Base-by-base conservation (phyloP, 495 filamentous ascomycete genomes). In the Hypoxylon lienhwacheense region DNA sequence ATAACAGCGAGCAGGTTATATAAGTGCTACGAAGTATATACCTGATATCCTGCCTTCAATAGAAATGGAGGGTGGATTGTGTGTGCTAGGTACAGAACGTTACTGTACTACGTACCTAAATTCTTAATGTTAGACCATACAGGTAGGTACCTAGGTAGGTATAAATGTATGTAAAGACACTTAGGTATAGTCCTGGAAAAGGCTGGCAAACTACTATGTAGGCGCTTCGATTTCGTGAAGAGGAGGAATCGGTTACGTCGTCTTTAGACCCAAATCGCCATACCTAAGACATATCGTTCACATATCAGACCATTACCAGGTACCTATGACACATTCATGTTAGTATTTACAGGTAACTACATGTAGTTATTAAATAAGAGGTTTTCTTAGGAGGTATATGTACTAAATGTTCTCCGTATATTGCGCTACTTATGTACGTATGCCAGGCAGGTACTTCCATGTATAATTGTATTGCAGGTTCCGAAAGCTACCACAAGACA, bases 171-270 rank as follows among this genome's bases (percentile, higher is more conserved):
- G 8, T 26, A 8, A 5, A 26, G 8, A 8, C 24, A 17, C n/a
- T 34, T 31, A 45, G 53, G 53, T 15, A 42, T 39, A 19, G 31
- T 8, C 28, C 25, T 31, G 40, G 22, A 56, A 25, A 19, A 45
- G 25, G 26, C 41, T 45, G 41, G 32, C 25, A 32, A 41, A 40
- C 34, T 41, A n/a, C n/a, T n/a, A n/a, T n/a, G n/a, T 41, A 28
- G 52, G 28, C 31, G 31, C 44, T 32, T 51, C 43, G 43, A 48
- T 52, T 35, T 41, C 21, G 8, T 53, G 37, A 21, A 47, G 17
- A 48, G 36, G 39, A 54, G 19, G 40, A 47, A 41, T 60, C 55
- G 56, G 56, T 60, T 50, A 60, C 56, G 55, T 50, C 56, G 56
- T 60, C 40, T 55, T 49, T 47, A 24, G 32, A n/a, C n/a, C n/a